A percentile compares a stretch with the other conserved stretches of the same genome.
phyloP scores from a whole-genome alignment of 306 rosid species.

The Corylus avellana region DNA sequence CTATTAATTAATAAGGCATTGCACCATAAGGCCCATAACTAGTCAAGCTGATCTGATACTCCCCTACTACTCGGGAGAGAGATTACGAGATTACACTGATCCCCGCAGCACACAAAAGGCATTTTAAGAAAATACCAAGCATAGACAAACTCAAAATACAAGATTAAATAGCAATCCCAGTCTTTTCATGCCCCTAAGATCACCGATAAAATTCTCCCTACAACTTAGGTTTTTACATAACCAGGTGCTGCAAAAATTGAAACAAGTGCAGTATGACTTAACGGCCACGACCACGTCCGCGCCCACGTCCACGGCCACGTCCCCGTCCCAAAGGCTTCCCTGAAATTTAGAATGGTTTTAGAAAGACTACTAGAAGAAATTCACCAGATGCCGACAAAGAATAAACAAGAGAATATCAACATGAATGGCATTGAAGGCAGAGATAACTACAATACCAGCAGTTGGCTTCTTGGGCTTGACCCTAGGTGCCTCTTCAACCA shows the following conservation, averaged over 20 bases:
- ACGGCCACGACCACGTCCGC: conserved; percentile 84
- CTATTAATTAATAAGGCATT: too few relatives aligned
- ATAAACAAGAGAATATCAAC: background rate
- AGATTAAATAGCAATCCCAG: conserved; percentile 24
- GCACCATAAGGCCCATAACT: background rate
- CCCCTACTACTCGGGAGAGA: background rate
- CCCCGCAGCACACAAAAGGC: background rate
- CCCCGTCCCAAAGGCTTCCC: conserved; percentile 88
- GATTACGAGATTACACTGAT: background rate
- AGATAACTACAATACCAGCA: conserved; percentile 59
- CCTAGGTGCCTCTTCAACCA: conserved; percentile 80
- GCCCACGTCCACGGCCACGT: conserved; percentile 81
- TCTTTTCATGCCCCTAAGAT: conserved; percentile 34
- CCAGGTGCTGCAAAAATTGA: conserved; percentile 39
- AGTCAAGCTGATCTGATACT: background rate
- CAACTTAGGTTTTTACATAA: conserved; percentile 47
- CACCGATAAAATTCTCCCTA: conserved; percentile 39
- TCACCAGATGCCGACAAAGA: background rate
- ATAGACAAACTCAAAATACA: conserved; percentile 28
- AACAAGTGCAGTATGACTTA: conserved; percentile 29
- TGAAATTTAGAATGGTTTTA: conserved; percentile 33
- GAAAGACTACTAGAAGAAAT: conserved; percentile 15
- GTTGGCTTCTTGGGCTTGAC: conserved; percentile 97
- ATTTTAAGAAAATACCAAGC: background rate
- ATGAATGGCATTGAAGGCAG: background rate